These are phyloP conservation scores for Lactarius tabidus DNA, from an alignment of 768 basidiomycete species.

Conservation along the genomic window DNA sequence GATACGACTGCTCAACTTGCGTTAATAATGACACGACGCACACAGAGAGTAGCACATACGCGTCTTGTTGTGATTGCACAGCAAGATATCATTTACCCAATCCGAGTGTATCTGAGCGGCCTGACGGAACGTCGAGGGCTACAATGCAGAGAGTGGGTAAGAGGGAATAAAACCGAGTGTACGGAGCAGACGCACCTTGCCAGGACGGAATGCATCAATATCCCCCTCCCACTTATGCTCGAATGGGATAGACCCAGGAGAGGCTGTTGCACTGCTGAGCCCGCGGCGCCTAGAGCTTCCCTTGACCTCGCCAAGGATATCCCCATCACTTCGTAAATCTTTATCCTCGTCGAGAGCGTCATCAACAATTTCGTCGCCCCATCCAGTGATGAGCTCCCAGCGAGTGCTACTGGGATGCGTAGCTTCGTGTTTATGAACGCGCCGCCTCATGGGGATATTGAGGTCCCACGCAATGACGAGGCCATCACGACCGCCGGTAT, in stretches of 20 bases:
- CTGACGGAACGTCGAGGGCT: conserved; percentile 75
- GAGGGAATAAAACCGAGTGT: background rate
- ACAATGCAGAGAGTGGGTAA: background rate
- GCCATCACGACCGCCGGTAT: conserved; percentile 87
- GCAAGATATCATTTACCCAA: conserved; percentile 93
- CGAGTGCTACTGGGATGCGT: conserved; percentile 34
- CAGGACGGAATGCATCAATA: conserved; percentile 43
- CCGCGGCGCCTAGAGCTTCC: conserved; percentile 34
- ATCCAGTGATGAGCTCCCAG: conserved; percentile 85
- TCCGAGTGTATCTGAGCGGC: conserved; percentile 86
- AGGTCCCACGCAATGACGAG: conserved; percentile 87
- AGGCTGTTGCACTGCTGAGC: conserved; percentile 32
- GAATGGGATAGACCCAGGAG: conserved; percentile 42
- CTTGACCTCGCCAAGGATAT: conserved; percentile 71
- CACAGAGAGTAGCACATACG: conserved; percentile 39
- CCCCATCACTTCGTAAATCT: conserved; percentile 63
- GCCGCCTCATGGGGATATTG: conserved; percentile 54
- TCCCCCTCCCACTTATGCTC: conserved; percentile 85
- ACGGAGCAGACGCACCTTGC: conserved; percentile 41
- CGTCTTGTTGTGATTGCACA: conserved; percentile 91
- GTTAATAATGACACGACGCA: background rate
- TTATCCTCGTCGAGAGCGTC: conserved; percentile 64
- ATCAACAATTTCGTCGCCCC: conserved; percentile 65
- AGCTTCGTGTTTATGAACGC: conserved; percentile 34
- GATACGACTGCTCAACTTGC: conserved; percentile 61